A percentile compares a stretch with the other conserved stretches of the same genome.
Evolutionary conservation across 495 filamentous ascomycete genomes (phyloP).

Genomic region (Parathielavia appendiculata): DNA sequence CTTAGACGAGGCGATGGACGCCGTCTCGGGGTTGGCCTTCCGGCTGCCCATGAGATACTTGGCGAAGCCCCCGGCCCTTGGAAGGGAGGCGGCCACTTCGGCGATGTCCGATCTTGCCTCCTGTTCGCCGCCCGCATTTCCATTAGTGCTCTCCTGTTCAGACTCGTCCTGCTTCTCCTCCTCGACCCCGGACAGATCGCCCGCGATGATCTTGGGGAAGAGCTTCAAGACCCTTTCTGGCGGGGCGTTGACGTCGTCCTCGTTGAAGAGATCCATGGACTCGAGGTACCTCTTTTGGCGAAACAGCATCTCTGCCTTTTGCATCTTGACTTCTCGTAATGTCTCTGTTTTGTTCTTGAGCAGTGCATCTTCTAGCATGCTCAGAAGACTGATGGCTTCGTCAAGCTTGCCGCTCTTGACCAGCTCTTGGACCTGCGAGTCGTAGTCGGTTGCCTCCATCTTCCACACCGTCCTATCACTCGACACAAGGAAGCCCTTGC

Average conservation of each 20-base stretch:
- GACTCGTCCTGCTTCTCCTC: constrained; percentile 39
- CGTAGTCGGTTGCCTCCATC: constrained; percentile 90
- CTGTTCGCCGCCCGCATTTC: constrained; percentile 45
- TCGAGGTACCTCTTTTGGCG: constrained; percentile 75
- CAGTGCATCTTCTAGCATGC: constrained; percentile 87
- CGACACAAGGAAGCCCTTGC: constrained; percentile 86
- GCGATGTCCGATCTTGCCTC: constrained; percentile 29
- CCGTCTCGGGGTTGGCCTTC: constrained; percentile 53
- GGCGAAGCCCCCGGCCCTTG: constrained; percentile 40
- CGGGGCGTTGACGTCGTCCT: constrained; percentile 72
- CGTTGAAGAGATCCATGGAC: constrained; percentile 84
- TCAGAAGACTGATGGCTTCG: constrained; percentile 84
- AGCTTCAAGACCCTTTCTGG: constrained; percentile 83
- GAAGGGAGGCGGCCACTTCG: constrained; percentile 40
- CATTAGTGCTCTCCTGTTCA: constrained; percentile 42
- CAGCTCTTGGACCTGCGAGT: constrained; percentile 82
- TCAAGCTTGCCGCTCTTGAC: constrained; percentile 72
- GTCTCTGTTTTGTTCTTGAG: constrained; percentile 76
- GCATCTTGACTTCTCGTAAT: constrained; percentile 76
- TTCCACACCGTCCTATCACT: constrained; percentile 91
- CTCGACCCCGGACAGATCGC: constrained; percentile 58
- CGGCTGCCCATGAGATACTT: constrained; percentile 51
- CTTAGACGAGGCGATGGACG: constrained; percentile 60
- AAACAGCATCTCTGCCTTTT: constrained; percentile 84
- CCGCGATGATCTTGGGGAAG: constrained; percentile 79